These are phyloP conservation scores for Sapria himalayana DNA, from an alignment of 345 rosid species.

Conservation along the genomic window DNA sequence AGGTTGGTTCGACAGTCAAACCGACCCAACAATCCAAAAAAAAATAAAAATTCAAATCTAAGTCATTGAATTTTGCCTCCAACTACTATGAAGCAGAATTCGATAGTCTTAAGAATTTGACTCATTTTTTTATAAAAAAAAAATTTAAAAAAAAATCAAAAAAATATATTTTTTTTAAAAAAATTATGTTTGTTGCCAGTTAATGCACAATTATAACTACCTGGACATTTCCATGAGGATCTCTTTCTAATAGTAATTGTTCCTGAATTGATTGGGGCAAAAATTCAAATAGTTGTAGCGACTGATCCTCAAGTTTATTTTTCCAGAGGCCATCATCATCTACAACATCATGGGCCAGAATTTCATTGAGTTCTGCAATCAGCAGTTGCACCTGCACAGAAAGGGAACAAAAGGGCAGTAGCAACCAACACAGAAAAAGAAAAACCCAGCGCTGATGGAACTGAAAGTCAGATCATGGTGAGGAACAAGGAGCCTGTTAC, in stretches of 20 bases:
- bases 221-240: constrained; percentile 99
- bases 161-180: no score
- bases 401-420: constrained; percentile 1
- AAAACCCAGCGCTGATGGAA: not conserved
- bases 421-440: not conserved
- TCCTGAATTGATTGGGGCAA: constrained; percentile 77
- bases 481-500: constrained; percentile 15
- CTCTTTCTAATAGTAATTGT: constrained; percentile 93
- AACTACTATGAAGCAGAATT: no score
- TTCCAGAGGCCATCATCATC: constrained; percentile 74
- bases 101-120: no score
- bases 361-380: constrained; percentile 74
- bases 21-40: no score
- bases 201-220: no score
- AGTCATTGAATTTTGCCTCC: no score
- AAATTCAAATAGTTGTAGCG: constrained; percentile 56
- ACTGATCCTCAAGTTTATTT: constrained; percentile 42
- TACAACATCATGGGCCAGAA: constrained; percentile 57
- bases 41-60: no score
- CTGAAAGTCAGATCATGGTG: not conserved
- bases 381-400: constrained; percentile 63
- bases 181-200: no score
- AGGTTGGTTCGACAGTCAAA: no score
- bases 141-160: no score
- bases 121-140: no score